Evolutionary conservation across 2,329 filamentous ascomycete species (phyloP).

Genomic region (Malbranchea cinnamomea): DNA sequence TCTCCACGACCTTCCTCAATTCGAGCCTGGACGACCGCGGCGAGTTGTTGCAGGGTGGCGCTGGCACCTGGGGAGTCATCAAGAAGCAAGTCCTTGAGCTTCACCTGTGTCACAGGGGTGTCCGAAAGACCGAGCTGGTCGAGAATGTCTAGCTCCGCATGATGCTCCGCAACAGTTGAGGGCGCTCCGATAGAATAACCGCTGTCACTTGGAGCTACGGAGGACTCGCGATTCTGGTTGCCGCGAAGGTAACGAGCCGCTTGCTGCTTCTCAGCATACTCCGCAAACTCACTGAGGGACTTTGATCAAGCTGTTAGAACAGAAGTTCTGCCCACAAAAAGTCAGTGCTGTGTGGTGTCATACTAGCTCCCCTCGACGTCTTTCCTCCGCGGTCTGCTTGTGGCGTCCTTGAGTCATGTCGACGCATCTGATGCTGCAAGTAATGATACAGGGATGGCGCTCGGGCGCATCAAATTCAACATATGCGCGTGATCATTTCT

Average conservation of each 20-base stretch:
- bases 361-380: slow-evolving; percentile 77
- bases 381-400: slow-evolving; percentile 59
- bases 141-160: slow-evolving; percentile 81
- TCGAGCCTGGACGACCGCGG: slow-evolving; percentile 49
- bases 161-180: slow-evolving; percentile 41
- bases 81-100: slow-evolving; percentile 63
- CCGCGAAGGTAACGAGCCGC: slow-evolving; percentile 32
- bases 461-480: slow-evolving; percentile 6
- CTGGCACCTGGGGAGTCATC: slow-evolving; percentile 39
- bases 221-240: slow-evolving; percentile 14
- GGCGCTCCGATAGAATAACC: slow-evolving; percentile 24
- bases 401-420: slow-evolving; percentile 23
- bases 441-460: slow-evolving; percentile 1
- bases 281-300: slow-evolving; percentile 90
- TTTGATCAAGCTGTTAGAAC: too few species aligned
- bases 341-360: slow-evolving; percentile 14
- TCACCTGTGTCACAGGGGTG: slow-evolving; percentile 38
- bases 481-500: slow-evolving; percentile 11
- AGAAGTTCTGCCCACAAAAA: too few species aligned
- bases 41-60: slow-evolving; percentile 47
- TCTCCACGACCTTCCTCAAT: slow-evolving; percentile 77
- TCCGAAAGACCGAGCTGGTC: slow-evolving; percentile 65
- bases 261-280: slow-evolving; percentile 94
- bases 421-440: background rate
- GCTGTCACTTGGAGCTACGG: slow-evolving; percentile 26